Percentiles rank a stretch among this genome's conserved stretches.
These are phyloP conservation scores for Hysterium pulicare DNA, from an alignment of 2,329 filamentous ascomycete genomes.

Conservation along the genomic window DNA sequence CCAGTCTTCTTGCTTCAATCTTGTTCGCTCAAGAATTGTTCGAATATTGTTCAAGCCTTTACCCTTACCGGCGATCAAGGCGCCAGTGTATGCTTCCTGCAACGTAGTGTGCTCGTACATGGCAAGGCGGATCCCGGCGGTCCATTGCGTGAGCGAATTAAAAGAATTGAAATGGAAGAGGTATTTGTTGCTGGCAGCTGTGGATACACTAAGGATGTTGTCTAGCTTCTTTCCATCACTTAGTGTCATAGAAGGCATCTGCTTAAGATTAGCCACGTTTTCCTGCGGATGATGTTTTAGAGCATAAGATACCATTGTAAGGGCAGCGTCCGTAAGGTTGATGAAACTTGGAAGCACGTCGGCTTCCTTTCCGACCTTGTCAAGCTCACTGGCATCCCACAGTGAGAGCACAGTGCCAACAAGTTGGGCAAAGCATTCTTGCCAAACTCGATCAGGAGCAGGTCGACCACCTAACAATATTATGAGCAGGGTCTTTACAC, in stretches of 20 bases:
- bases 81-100: conserved; percentile 95
- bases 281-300: no score
- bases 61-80: conserved; percentile 91
- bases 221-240: conserved; percentile 81
- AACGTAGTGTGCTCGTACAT: conserved; percentile 93
- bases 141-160: conserved; percentile 93
- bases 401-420: conserved; percentile 91
- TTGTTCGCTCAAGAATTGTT: conserved; percentile 77
- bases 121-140: conserved; percentile 83
- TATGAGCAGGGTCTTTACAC: conserved; percentile 7
- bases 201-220: conserved; percentile 94
- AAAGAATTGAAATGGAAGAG: conserved; percentile 94
- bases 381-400: conserved; percentile 91
- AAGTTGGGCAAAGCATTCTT: conserved; percentile 94
- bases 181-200: conserved; percentile 92
- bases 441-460: conserved; percentile 84
- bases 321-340: conserved; percentile 93
- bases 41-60: conserved; percentile 86
- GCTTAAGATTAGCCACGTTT: no score
- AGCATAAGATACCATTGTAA: conserved; percentile 93
- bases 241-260: conserved; percentile 74
- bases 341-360: conserved; percentile 90
- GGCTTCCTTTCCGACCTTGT: conserved; percentile 78
- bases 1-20: conserved; percentile 83
- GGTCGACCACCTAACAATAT: conserved; percentile 73